These are phyloP conservation scores for Oryza longistaminata DNA, from an alignment of 176 grass and related monocot species.

Conservation along the genomic window DNA sequence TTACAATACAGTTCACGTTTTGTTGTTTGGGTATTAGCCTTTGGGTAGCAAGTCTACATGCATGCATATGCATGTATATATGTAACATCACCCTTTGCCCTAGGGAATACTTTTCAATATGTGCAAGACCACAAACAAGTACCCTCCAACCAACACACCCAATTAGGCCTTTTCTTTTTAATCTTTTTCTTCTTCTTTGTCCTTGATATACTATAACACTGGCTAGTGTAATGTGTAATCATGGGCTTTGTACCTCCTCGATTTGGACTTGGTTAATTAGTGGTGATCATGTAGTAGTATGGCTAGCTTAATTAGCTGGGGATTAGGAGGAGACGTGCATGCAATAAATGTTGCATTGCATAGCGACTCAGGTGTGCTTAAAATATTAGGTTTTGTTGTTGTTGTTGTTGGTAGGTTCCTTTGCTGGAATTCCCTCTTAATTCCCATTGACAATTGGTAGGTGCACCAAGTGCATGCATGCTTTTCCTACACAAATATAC, in stretches of 20 bases:
- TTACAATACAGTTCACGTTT: constrained; percentile 24
- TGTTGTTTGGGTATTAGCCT: constrained; percentile 35
- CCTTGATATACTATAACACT: not conserved
- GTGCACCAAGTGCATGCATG: constrained; percentile 17
- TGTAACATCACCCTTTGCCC: constrained; percentile 27
- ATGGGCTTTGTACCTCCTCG: not conserved
- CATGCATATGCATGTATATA: constrained; percentile 37
- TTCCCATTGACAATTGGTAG: constrained; percentile 23
- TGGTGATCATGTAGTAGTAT: constrained; percentile 4
- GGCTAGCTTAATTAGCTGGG: not conserved
- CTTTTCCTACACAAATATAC: not conserved
- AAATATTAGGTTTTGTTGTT: constrained; percentile 10
- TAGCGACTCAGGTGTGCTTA: constrained; percentile 30
- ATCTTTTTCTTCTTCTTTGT: not conserved
- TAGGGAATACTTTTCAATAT: constrained; percentile 47
- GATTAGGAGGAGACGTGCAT: constrained; percentile 23
- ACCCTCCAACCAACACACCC: constrained; percentile 54
- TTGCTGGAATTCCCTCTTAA: constrained; percentile 19
- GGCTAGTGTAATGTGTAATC: constrained; percentile 7
- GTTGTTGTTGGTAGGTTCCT: constrained; percentile 3
- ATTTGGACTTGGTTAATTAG: not conserved
- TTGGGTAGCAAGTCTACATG: constrained; percentile 5
- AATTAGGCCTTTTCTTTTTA: not conserved
- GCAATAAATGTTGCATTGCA: constrained; percentile 29
- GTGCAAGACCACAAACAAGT: constrained; percentile 42